These are phyloP conservation scores for Cyphellophora attinorum DNA, from an alignment of 2,329 filamentous ascomycete species.

Conservation along the genomic window DNA sequence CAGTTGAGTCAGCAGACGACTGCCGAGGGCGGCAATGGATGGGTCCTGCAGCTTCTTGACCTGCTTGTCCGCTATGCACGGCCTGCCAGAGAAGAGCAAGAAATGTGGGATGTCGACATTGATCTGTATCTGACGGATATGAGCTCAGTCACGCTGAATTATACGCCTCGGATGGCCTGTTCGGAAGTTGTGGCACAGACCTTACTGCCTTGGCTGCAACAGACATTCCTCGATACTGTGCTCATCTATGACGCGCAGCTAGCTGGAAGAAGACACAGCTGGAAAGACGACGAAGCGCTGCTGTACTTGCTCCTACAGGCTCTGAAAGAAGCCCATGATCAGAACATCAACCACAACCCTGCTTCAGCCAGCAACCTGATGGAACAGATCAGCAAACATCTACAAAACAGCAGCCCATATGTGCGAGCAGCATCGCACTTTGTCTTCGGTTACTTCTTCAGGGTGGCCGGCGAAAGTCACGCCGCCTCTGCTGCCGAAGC, in stretches of 20 bases:
- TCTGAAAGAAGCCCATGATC: conserved; percentile 72
- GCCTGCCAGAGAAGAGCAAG: conserved; percentile 86
- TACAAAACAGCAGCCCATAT: conserved; percentile 62
- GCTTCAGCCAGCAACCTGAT: conserved; percentile 66
- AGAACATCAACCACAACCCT: conserved; percentile 59
- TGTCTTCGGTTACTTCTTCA: conserved; percentile 69
- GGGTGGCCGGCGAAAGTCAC: conserved; percentile 52
- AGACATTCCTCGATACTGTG: conserved; percentile 66
- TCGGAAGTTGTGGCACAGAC: conserved; percentile 81
- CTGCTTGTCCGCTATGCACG: conserved; percentile 77
- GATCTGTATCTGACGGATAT: conserved; percentile 94
- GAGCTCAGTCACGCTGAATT: conserved; percentile 88
- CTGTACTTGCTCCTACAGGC: conserved; percentile 80
- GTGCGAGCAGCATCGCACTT: conserved; percentile 80
- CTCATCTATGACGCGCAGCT: conserved; percentile 55
- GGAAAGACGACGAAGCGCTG: conserved; percentile 67
- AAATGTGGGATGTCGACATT: conserved; percentile 91
- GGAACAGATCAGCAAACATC: conserved; percentile 68
- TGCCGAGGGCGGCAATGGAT: conserved; percentile 56
- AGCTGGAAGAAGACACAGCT: conserved; percentile 26
- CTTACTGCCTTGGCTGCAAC: conserved; percentile 77
- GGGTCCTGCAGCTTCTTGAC: conserved; percentile 82
- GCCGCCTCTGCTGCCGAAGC: conserved; percentile 29
- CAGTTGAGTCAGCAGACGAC: conserved; percentile 56
- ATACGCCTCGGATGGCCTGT: conserved; percentile 85